Conservation (phyloP, 2,329 filamentous ascomycete genomes). For the Colletotrichum aenigma region DNA sequence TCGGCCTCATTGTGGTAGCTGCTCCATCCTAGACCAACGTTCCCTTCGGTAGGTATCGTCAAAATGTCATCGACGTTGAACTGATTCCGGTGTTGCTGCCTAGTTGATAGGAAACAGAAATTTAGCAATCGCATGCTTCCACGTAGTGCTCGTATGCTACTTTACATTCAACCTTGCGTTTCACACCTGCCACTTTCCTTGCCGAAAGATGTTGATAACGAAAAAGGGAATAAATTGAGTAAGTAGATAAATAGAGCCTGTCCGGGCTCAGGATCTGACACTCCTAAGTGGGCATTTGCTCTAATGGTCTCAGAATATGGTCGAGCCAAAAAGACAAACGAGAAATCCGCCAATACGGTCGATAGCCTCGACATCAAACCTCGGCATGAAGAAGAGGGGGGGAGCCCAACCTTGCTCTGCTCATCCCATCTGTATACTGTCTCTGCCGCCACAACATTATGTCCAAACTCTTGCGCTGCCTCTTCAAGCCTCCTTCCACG, state of each 20-base stretch:
- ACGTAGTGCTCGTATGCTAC: not conserved
- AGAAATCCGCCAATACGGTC: not conserved
- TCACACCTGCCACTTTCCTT: not conserved
- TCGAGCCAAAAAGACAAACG: not conserved
- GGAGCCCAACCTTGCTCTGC: not conserved
- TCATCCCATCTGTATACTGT: not conserved
- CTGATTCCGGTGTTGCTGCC: not conserved
- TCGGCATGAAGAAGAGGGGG: not conserved
- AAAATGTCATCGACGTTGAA: not conserved
- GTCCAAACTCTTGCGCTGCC: not conserved
- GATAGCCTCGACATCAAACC: not conserved
- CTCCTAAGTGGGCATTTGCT: not conserved
- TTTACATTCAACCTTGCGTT: not conserved
- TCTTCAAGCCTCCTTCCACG: slow-evolving; percentile 44
- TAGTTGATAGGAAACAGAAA: not conserved
- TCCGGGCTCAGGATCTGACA: not conserved
- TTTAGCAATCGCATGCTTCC: not conserved
- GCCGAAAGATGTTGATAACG: not conserved
- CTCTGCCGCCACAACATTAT: not conserved
- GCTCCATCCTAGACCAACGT: not conserved
- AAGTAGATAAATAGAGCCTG: not conserved
- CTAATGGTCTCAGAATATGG: not conserved
- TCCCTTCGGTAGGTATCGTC: not conserved
- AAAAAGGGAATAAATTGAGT: not conserved
- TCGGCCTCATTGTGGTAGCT: not conserved